Percentiles rank a stretch among this genome's conserved stretches.
These are phyloP conservation scores for Hypocreales sp. DNA, from an alignment of 2,329 filamentous ascomycete genomes.

Conservation along the genomic window DNA sequence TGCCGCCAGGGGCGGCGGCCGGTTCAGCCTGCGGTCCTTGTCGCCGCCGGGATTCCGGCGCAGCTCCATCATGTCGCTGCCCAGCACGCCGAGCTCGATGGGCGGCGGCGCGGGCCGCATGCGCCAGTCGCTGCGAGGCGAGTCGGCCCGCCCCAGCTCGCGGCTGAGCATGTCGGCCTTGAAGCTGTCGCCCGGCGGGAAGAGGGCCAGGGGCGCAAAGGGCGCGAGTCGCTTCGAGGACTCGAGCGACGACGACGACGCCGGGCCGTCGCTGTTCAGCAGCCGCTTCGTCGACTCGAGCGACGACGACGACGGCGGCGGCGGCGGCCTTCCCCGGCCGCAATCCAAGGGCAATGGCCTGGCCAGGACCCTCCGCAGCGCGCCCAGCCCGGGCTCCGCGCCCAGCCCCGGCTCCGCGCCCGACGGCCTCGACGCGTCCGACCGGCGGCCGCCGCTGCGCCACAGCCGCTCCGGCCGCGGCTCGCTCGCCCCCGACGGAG, in stretches of 20 bases:
- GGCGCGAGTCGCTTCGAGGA: slow-evolving; percentile 40
- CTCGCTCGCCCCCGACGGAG: slow-evolving; percentile 8
- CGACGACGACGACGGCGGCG: slow-evolving; percentile 6
- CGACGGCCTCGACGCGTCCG: no score
- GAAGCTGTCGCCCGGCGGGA: slow-evolving; percentile 16
- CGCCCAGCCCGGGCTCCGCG: slow-evolving; percentile 8
- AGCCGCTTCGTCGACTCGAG: slow-evolving; percentile 40
- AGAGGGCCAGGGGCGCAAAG: slow-evolving; percentile 22
- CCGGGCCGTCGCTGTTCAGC: slow-evolving; percentile 20
- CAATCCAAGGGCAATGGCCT: slow-evolving; percentile 16
- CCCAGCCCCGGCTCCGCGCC: not conserved
- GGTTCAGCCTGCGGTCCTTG: slow-evolving; percentile 54
- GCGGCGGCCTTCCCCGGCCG: slow-evolving; percentile 4
- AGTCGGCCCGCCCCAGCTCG: slow-evolving; percentile 19
- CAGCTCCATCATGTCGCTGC: slow-evolving; percentile 20
- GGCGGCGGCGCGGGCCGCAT: slow-evolving; percentile 15
- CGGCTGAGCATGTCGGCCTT: slow-evolving; percentile 30
- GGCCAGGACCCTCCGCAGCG: slow-evolving; percentile 15
- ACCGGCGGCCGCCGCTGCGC: slow-evolving; percentile 14
- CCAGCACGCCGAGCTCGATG: slow-evolving; percentile 13
- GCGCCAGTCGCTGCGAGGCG: slow-evolving; percentile 28
- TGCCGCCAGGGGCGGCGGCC: slow-evolving; percentile 27
- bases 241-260: slow-evolving; percentile 44
- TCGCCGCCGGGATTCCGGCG: slow-evolving; percentile 45
- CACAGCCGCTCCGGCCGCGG: slow-evolving; percentile 27